Base-by-base conservation (phyloP, 805 yeast genomes). In the Isabelozyma pseudorhagii region DNA sequence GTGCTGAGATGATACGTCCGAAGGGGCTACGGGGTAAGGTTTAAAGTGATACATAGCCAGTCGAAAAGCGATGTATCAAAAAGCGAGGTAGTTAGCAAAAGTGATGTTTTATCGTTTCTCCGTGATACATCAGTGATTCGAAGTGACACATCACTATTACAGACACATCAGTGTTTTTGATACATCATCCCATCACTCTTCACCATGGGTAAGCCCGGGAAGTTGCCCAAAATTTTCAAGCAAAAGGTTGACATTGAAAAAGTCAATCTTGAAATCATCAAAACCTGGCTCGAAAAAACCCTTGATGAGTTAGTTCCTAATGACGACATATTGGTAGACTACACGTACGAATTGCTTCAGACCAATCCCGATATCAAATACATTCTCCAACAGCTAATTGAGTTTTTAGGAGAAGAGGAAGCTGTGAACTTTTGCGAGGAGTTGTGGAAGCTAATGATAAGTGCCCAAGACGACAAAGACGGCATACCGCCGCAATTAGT, bases 321-420 rank as follows among this genome's bases (percentile, higher is more conserved):
- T 43, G 85, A 81, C 54, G 85, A 80, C 21, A 73, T 80, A 3
- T 67, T 76, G 5, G 63, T 69, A 3, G 82, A 75, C 39, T 79
- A 77, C 48, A 59, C 76, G 4, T 60, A 62, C 45, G 82, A 81
- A 56, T 59, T 80, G 42, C 57, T 81, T 21, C 49, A 55, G 3
- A 21, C 44, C 8, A 45, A 46, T 36, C 75, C 79, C 0, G 69
- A 71, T 47, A 72, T 77, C n/a, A 63, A 65, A 29, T 66, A 63
- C 9, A 67, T 81, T 21, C 72, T 72, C 42, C 50, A 61, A 9
- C 83, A 80, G 47, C 53, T 79, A 62, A 50, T 56, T 38, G 79
- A 77, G n/a, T 79, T 79, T 53, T 59, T 81, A 17, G 72, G 73
- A 1, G 75, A 69, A 28, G 66, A 69, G 18, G 73, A 73, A 6